Base-by-base conservation (phyloP, 352 stramenopile genomes). In the Globisporangium nodosum region DNA sequence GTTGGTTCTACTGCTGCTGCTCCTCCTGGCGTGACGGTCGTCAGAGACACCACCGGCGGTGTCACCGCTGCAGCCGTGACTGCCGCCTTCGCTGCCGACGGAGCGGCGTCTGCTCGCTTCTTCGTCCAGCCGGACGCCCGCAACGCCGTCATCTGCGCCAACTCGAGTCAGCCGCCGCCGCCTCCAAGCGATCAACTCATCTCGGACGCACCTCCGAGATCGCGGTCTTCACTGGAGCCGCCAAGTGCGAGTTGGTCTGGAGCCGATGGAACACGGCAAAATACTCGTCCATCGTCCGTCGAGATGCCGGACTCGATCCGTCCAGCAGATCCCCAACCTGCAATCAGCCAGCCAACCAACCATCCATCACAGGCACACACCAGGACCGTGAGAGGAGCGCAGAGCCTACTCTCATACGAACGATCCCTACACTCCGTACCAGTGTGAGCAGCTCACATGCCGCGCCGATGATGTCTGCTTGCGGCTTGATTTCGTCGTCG, bases 281-380 rank as follows among this genome's bases (percentile, higher is more conserved):
- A 61, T 92, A 92, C 45, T 92, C 83, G 56, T 92, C 83, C 83
- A 90, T 90, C 18, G 77, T 92, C 69, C 80, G 69, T 39, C 83
- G 65, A 24, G 83, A 92, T 18, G 83, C 83, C n/a, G 83, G 83
- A 65, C 81, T 91, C 15, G 81, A 92, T 8, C 83, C 81, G 51
- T 92, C 83, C 31, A 92, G 70, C 45, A 92, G 63, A 66, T 92
- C 83, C 20, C 83, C 83, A 33, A 92, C 76, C 81, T 91, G 54
- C 2, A 62, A n/a, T 16, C n/a, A 40, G 40, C 20, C 15, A 47
- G 18, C 7, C n/a, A 21, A 16, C 9, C n/a, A 37, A 39, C 18
- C 16, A 20, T 46, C 12, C 40, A n/a, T 46, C 5, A 46, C 11
- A 55, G 30, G 4, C 37, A 51, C 33, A n/a, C 20, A 0, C 1